These are phyloP conservation scores for Coniochaeta hoffmannii DNA, from an alignment of 2,329 filamentous ascomycete species.

Conservation along the genomic window DNA sequence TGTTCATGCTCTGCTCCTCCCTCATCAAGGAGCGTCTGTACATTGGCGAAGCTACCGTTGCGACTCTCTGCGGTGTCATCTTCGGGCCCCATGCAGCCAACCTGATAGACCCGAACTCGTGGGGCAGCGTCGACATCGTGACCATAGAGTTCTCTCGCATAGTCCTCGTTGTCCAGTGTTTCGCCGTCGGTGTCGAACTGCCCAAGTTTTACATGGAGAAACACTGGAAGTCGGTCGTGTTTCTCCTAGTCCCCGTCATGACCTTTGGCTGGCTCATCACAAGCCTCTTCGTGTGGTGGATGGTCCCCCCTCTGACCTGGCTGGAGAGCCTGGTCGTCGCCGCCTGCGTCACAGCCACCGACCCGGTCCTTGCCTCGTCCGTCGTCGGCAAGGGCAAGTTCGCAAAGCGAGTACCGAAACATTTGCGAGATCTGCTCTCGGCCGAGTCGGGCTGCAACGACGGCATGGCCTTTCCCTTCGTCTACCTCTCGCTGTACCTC, in stretches of 20 bases:
- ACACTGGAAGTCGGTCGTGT: constrained; percentile 88
- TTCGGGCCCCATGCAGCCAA: constrained; percentile 81
- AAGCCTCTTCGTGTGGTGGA: constrained; percentile 90
- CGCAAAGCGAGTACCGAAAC: constrained; percentile 92
- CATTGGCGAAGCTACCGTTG: constrained; percentile 96
- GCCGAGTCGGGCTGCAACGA: constrained; percentile 98
- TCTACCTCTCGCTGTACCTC: constrained; percentile 87
- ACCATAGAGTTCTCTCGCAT: constrained; percentile 86
- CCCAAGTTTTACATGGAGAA: constrained; percentile 95
- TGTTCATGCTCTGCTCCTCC: constrained; percentile 98
- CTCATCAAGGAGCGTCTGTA: constrained; percentile 98
- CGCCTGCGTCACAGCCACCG: constrained; percentile 93
- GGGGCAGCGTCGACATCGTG: constrained; percentile 80
- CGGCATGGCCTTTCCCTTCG: constrained; percentile 98
- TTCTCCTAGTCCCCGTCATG: constrained; percentile 92
- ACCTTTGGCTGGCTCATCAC: constrained; percentile 91
- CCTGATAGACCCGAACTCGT: constrained; percentile 66
- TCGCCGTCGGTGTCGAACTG: constrained; percentile 84
- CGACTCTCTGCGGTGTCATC: constrained; percentile 79
- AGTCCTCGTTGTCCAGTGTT: constrained; percentile 86
- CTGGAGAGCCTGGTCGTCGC: constrained; percentile 81
- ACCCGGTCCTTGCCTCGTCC: constrained; percentile 92
- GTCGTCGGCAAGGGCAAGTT: constrained; percentile 99
- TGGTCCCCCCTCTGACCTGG: constrained; percentile 74
- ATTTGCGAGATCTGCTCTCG: constrained; percentile 89